Evolutionary conservation across 2,329 filamentous ascomycete genomes (phyloP).

Genomic region (Aspergillus awamori): DNA sequence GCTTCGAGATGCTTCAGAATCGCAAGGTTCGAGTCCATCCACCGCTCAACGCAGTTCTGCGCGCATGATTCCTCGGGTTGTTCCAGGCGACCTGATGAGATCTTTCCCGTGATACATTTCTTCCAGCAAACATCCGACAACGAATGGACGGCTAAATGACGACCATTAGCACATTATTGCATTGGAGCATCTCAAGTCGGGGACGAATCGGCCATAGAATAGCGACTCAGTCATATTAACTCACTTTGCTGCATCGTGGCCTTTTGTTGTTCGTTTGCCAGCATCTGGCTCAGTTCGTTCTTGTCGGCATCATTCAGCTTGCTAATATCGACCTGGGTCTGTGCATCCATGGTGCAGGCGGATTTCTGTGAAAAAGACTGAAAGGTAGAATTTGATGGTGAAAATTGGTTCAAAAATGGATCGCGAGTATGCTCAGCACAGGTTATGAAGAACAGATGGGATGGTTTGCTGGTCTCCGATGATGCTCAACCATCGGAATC

Average conservation of each 20-base stretch:
- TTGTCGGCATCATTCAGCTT: conserved; percentile 81
- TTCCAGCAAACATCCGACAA: conserved; percentile 85
- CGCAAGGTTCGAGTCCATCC: conserved; percentile 82
- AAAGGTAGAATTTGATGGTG: not conserved
- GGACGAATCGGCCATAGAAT: not conserved
- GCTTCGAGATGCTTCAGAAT: conserved; percentile 83
- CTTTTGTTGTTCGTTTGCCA: conserved; percentile 83
- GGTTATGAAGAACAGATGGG: not conserved
- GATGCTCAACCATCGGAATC: not conserved
- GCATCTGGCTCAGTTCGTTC: conserved; percentile 82
- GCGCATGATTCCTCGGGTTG: conserved; percentile 79
- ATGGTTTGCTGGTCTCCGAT: not conserved
- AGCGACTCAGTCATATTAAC: conserved; percentile 19
- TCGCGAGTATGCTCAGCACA: not conserved
- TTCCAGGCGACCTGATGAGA: conserved; percentile 74
- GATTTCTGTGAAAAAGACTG: not conserved
- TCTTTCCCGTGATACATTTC: conserved; percentile 80
- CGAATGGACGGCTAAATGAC: conserved; percentile 61
- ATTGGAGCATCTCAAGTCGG: not conserved
- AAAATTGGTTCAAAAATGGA: too few relatives aligned
- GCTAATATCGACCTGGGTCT: conserved; percentile 62
- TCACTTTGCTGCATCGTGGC: conserved; percentile 59
- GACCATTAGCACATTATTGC: conserved; percentile 14
- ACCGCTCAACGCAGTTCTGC: conserved; percentile 90
- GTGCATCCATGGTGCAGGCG: conserved; percentile 37